A percentile compares a stretch with the other conserved stretches of the same genome.
Evolutionary conservation across 2,329 filamentous ascomycete genomes (phyloP).

Genomic region (Aspergillus pseudoglaucus): DNA sequence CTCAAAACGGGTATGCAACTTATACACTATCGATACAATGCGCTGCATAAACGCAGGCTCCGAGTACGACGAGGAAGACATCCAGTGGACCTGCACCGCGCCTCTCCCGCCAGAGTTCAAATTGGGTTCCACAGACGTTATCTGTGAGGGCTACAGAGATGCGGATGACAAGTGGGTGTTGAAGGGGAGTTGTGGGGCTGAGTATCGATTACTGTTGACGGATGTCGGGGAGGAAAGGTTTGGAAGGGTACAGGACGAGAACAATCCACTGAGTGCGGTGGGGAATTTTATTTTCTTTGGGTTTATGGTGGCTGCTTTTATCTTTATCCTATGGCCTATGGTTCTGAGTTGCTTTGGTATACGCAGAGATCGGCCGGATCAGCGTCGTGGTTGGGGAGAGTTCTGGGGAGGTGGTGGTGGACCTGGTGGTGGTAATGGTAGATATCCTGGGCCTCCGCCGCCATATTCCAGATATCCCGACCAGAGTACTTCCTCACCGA

Average conservation of each 20-base stretch:
- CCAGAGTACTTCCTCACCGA: slow-evolving; percentile 4
- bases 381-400: slow-evolving; percentile 16
- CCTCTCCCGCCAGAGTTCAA: slow-evolving; percentile 58
- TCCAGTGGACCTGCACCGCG: slow-evolving; percentile 86
- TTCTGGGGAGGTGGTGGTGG: slow-evolving; percentile 28
- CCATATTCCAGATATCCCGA: slow-evolving; percentile 30
- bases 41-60: slow-evolving; percentile 81
- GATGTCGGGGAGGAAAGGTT: slow-evolving; percentile 66
- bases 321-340: slow-evolving; percentile 22
- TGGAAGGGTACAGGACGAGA: slow-evolving; percentile 33
- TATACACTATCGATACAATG: slow-evolving; percentile 74
- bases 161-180: slow-evolving; percentile 79
- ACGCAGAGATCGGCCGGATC: slow-evolving; percentile 16
- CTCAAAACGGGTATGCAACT: slow-evolving; percentile 53
- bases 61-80: slow-evolving; percentile 70
- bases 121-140: slow-evolving; percentile 79
- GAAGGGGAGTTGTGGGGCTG: slow-evolving; percentile 85
- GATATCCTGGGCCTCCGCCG: slow-evolving; percentile 33
- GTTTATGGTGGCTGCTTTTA: slow-evolving; percentile 23
- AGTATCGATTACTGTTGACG: slow-evolving; percentile 77
- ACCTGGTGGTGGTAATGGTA: slow-evolving; percentile 25
- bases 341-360: slow-evolving; percentile 19
- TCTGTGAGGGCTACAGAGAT: slow-evolving; percentile 80
- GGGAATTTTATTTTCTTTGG: slow-evolving; percentile 28
- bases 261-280: slow-evolving; percentile 20